Percentiles rank a stretch among this genome's conserved stretches.
Evolutionary conservation across 257 asterid species (phyloP).

Genomic region (Primulina eburnea): DNA sequence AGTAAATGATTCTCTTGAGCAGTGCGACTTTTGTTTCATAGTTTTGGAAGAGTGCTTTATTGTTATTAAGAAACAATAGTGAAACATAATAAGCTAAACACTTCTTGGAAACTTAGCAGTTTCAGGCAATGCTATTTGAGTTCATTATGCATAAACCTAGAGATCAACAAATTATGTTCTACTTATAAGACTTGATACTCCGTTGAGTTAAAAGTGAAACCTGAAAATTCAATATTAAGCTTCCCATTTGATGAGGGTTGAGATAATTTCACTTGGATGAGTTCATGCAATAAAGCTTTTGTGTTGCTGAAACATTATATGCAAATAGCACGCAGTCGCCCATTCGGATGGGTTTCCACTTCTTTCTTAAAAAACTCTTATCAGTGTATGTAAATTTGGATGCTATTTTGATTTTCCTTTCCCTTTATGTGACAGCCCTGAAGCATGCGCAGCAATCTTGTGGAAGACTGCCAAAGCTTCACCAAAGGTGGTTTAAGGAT

Average conservation of each 20-base stretch:
- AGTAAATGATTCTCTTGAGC: neutral
- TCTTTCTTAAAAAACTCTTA: neutral
- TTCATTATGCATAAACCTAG: neutral
- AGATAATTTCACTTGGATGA: neutral
- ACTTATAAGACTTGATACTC: neutral
- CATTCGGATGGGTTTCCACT: neutral
- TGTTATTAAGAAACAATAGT: neutral
- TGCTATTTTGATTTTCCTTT: conserved; percentile 21
- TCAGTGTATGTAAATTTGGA: conserved; percentile 8
- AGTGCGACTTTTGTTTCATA: neutral
- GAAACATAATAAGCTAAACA: neutral
- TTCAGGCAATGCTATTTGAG: neutral
- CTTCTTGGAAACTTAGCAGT: no score
- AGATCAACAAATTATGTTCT: neutral
- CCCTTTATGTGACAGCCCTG: conserved; percentile 68
- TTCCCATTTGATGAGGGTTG: neutral
- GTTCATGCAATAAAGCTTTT: neutral
- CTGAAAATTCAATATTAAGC: neutral
- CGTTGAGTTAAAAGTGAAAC: neutral
- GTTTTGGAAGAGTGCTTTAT: neutral
- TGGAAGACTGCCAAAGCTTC: conserved; percentile 85
- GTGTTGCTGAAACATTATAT: neutral
- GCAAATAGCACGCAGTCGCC: neutral
- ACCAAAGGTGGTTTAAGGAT: conserved; percentile 58
- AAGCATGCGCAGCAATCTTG: conserved; percentile 97